These are phyloP conservation scores for Penicillium alfredii DNA, from an alignment of 495 filamentous ascomycete genomes.

Conservation along the genomic window DNA sequence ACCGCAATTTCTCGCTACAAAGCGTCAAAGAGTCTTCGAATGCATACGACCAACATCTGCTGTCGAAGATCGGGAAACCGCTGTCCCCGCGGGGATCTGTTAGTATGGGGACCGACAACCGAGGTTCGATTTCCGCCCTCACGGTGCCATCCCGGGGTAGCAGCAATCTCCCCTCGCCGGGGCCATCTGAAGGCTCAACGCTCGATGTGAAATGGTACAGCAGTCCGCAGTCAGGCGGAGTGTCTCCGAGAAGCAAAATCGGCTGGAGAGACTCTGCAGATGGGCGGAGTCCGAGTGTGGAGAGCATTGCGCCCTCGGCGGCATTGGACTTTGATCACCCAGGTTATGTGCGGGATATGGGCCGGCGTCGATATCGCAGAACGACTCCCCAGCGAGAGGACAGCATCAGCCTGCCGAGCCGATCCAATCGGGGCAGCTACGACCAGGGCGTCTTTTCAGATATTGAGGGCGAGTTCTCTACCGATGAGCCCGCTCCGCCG, in stretches of 20 bases:
- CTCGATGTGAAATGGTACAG: constrained; percentile 38
- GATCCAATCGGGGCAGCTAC: constrained; percentile 55
- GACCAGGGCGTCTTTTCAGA: constrained; percentile 57
- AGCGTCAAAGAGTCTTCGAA: constrained; percentile 57
- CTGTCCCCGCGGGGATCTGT: constrained; percentile 52
- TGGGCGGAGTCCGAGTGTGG: constrained; percentile 46
- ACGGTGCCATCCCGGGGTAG: constrained; percentile 37
- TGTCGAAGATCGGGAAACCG: constrained; percentile 67
- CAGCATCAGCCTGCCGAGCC: constrained; percentile 41
- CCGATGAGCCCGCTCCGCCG: constrained; percentile 57
- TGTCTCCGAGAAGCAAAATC: constrained; percentile 41
- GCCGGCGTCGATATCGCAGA: constrained; percentile 31
- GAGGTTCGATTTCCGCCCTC: constrained; percentile 44
- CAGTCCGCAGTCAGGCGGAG: constrained; percentile 39
- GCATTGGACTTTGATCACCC: constrained; percentile 37
- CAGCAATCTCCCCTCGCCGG: constrained; percentile 41
- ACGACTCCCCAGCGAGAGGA: constrained; percentile 45
- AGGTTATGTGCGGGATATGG: constrained; percentile 27
- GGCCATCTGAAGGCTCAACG: constrained; percentile 38
- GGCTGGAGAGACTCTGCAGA: constrained; percentile 41
- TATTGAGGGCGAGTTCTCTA: constrained; percentile 58
- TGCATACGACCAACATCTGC: constrained; percentile 70
- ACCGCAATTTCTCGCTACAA: constrained; percentile 50
- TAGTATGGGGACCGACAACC: constrained; percentile 48
- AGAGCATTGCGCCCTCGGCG: constrained; percentile 43